Conservation (phyloP, 1,139 yeast species). For the Hyphopichia khmerensis region DNA sequence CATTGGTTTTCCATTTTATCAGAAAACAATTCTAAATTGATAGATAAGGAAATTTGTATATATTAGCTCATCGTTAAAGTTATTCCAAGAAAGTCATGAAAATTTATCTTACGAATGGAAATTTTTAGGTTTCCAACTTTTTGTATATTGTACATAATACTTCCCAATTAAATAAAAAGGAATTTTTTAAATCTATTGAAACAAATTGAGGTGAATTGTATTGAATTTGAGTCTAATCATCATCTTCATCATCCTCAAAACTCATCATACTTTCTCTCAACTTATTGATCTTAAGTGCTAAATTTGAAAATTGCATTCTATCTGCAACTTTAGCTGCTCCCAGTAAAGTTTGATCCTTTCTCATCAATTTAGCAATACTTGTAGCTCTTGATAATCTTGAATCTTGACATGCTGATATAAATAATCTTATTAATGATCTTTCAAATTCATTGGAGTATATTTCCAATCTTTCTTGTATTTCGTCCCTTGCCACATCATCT, state of each 20-base stretch:
- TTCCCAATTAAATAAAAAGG: background rate
- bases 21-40: constrained; percentile 50
- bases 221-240: too few species aligned
- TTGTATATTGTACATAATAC: constrained; percentile 1
- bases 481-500: constrained; percentile 36
- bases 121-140: background rate
- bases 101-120: background rate
- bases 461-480: constrained; percentile 46
- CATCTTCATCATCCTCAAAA: constrained; percentile 18
- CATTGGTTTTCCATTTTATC: constrained; percentile 60
- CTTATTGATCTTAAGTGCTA: constrained; percentile 68
- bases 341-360: constrained; percentile 72
- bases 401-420: constrained; percentile 76
- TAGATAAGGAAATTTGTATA: constrained; percentile 1
- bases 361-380: constrained; percentile 66
- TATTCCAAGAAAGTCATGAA: background rate
- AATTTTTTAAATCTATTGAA: background rate
- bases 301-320: constrained; percentile 62
- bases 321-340: constrained; percentile 87
- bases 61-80: background rate
- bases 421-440: constrained; percentile 68
- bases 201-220: too few species aligned
- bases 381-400: constrained; percentile 65
- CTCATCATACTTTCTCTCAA: constrained; percentile 54
- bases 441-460: constrained; percentile 60